Evolutionary conservation across 2,329 filamentous ascomycete genomes (phyloP), one percentile per base, ranked within the genome.

Genomic region (Purpureocillium lavendulum): DNA sequence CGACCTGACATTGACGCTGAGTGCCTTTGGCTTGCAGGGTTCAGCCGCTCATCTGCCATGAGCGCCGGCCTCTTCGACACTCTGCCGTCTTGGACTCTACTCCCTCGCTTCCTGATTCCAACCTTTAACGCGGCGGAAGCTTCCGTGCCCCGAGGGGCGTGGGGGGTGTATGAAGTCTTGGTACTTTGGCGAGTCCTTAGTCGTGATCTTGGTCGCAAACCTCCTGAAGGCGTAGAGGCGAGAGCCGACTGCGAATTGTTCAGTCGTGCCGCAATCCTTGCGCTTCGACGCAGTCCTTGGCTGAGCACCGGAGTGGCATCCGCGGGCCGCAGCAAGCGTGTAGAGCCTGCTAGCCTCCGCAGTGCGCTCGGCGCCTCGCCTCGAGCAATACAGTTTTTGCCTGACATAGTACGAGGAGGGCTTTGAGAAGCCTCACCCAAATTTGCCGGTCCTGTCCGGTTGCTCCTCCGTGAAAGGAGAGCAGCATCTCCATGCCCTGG

Each of bases 21-120:
- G 30, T 32, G 13, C 30, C 15, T 32, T 32, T 12, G 15, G 13
- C 30, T 26, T 26, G 21, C 21, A 26, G 21, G 21, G 21, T 10
- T 10, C 21, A 26, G 21, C 26, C 14, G 24, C 35, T 36, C 34
- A 36, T 15, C 16, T 36, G 34, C 24, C 14, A 37, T 13, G 7
- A 13, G 21, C 35, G 21, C 35, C 35, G 15, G 24, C 24, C 35
- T 31, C 35, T 37, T 37, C 11, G 35, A 37, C 24, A 37, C 35
- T 37, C 35, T 37, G 35, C 35, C 35, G 35, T 4, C 24, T 37
- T 21, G 35, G 24, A 37, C 16, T 21, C 35, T 29, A 30, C 35
- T 37, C 7, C 16, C 35, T 37, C 35, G 35, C 35, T 37, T 29
- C 35, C 35, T 37, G 35, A n/a, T 37, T 30, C 8, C 29, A 16